Evolutionary conservation across 2,329 filamentous ascomycete species (phyloP).

Genomic region (Ceratocystis colombiana): DNA sequence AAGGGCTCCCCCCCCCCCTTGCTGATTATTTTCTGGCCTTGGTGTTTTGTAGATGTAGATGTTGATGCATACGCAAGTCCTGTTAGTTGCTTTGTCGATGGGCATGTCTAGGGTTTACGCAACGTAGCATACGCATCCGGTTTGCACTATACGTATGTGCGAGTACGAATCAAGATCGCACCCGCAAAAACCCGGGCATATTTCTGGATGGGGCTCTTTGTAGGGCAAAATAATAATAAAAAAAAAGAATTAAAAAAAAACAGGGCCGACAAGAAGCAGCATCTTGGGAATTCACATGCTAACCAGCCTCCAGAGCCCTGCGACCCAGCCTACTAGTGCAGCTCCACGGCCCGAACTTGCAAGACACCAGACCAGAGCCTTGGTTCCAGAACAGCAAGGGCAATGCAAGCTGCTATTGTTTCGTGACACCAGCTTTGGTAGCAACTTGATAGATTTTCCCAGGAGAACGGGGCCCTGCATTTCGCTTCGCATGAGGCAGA

Average conservation of each 20-base stretch:
- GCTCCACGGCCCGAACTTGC: too few species aligned
- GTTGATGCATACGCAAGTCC: background rate
- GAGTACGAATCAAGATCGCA: too few species aligned
- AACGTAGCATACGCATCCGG: background rate
- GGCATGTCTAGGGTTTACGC: background rate
- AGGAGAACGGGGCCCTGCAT: background rate
- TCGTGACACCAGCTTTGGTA: constrained; percentile 1
- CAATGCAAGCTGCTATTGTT: constrained; percentile 5
- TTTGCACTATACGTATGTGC: background rate
- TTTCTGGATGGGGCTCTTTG: too few species aligned
- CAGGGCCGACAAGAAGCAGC: too few species aligned
- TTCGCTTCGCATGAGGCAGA: constrained; percentile 5
- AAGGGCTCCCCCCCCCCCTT: background rate
- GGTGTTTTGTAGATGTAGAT: background rate
- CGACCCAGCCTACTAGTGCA: too few species aligned
- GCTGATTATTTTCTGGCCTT: background rate
- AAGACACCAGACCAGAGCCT: background rate
- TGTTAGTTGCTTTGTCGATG: background rate
- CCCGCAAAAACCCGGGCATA: too few species aligned
- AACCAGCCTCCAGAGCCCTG: too few species aligned
- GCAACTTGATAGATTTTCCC: background rate
- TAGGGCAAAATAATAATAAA: too few species aligned
- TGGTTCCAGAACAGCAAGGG: background rate
- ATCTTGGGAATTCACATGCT: too few species aligned
- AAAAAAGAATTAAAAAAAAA: too few species aligned